Percentiles rank a stretch among this genome's conserved stretches.
Evolutionary conservation across 495 filamentous ascomycete genomes (phyloP).

Genomic region (Penicillium pancosmium): DNA sequence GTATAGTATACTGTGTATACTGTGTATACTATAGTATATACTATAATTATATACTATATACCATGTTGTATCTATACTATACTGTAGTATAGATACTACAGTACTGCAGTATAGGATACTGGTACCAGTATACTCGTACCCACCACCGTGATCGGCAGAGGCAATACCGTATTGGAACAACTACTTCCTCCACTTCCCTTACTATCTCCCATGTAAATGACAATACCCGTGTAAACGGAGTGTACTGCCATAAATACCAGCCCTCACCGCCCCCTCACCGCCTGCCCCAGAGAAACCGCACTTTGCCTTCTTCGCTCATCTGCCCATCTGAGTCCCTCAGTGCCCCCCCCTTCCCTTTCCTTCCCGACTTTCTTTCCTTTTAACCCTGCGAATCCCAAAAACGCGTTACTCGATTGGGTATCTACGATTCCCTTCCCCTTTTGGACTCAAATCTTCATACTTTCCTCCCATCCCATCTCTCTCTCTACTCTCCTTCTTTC

Average conservation of each 20-base stretch:
- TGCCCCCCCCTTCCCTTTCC: constrained; percentile 8
- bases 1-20: neutral
- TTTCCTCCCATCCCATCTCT: constrained; percentile 40
- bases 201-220: neutral
- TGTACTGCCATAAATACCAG: neutral
- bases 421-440: constrained; percentile 52
- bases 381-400: constrained; percentile 45
- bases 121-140: too few species aligned
- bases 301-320: constrained; percentile 45
- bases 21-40: neutral
- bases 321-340: neutral
- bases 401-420: constrained; percentile 59
- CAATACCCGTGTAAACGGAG: neutral
- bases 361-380: constrained; percentile 42
- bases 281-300: constrained; percentile 42
- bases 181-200: neutral
- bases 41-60: neutral
- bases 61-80: neutral
- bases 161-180: constrained; percentile 7
- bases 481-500: constrained; percentile 5
- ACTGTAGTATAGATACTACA: neutral
- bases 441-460: constrained; percentile 48
- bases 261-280: constrained; percentile 30
- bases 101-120: neutral
- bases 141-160: constrained; percentile 2